A percentile compares a stretch with the other conserved stretches of the same genome.
phyloP scores from a whole-genome alignment of 2,329 filamentous ascomycete genomes.

The Aspergillus ustus region DNA sequence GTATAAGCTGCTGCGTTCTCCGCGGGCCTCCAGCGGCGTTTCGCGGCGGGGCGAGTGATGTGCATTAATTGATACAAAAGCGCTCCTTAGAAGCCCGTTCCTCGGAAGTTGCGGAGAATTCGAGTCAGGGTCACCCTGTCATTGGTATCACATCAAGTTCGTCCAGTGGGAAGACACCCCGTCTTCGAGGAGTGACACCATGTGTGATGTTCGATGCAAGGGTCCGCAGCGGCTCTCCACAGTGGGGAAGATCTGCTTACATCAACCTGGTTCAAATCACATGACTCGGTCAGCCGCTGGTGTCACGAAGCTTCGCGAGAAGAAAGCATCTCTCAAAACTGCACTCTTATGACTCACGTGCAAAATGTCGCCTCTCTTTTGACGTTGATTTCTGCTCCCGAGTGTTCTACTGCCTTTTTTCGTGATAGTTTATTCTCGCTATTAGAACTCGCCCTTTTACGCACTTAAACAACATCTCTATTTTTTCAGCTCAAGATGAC shows the following conservation, averaged over 20 bases:
- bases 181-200: not conserved
- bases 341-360: conserved; percentile 16
- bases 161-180: not conserved
- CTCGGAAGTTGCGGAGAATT: not conserved
- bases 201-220: not conserved
- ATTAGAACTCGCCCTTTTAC: conserved; percentile 1
- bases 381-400: not conserved
- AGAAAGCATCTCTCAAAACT: not conserved
- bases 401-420: conserved; percentile 1
- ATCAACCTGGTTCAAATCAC: not conserved
- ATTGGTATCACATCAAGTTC: not conserved
- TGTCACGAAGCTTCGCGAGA: not conserved
- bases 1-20: not conserved
- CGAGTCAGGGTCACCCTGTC: not conserved
- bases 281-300: not conserved
- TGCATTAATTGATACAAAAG: no score
- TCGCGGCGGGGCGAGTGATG: not conserved
- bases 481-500: conserved; percentile 25
- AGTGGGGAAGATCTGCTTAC: not conserved
- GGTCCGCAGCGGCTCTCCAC: not conserved
- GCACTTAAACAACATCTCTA: not conserved
- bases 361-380: conserved; percentile 18
- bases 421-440: not conserved
- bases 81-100: not conserved
- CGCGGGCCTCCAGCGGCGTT: not conserved